Evolutionary conservation across 2,329 filamentous ascomycete species (phyloP).

Genomic region (Neospermospora avenae): DNA sequence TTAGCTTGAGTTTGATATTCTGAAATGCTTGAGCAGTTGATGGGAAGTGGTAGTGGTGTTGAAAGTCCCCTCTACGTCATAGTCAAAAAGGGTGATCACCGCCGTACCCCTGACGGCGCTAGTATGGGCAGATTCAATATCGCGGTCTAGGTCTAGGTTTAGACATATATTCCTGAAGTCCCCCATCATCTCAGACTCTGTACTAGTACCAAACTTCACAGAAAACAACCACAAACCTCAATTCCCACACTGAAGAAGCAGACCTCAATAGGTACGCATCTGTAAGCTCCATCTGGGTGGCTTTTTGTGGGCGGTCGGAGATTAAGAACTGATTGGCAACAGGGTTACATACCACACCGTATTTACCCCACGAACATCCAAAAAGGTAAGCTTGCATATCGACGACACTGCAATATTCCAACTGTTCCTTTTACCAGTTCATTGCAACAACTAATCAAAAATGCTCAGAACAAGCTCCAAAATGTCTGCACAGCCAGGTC

Average conservation of each 20-base stretch:
- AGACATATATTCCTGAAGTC: neutral
- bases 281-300: neutral
- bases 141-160: no score
- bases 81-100: neutral
- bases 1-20: neutral
- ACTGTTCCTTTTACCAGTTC: neutral
- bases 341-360: neutral
- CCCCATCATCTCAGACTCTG: no score
- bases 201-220: no score
- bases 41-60: neutral
- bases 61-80: neutral
- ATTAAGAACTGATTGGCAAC: slow-evolving; percentile 5
- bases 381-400: slow-evolving; percentile 3
- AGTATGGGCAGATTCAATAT: neutral
- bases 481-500: slow-evolving; percentile 28
- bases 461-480: slow-evolving; percentile 26
- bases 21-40: neutral
- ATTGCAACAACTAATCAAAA: slow-evolving; percentile 15
- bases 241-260: neutral
- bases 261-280: neutral
- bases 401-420: neutral
- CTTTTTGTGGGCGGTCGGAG: neutral
- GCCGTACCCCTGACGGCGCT: neutral
- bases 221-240: neutral
- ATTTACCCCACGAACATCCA: slow-evolving; percentile 7